These are phyloP conservation scores for Phytophthora quininea DNA, from an alignment of 352 stramenopile genomes.

Conservation along the genomic window DNA sequence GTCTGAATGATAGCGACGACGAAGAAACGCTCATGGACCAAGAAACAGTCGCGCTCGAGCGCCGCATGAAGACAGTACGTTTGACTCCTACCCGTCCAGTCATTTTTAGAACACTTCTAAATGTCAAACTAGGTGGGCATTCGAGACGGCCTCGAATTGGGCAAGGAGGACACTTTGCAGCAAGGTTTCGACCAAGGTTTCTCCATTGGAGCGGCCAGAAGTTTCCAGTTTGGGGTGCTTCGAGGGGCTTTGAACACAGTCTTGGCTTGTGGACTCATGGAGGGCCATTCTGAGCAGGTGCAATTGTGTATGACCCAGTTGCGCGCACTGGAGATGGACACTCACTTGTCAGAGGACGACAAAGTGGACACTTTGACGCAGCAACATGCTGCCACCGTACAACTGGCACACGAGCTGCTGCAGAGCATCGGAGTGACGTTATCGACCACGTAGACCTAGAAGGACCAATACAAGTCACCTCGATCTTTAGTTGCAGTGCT, in stretches of 20 bases:
- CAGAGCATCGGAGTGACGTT: slow-evolving; percentile 20
- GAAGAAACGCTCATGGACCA: slow-evolving; percentile 47
- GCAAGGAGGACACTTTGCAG: slow-evolving; percentile 76
- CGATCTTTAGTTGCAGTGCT: not conserved
- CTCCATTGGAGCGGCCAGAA: slow-evolving; percentile 30
- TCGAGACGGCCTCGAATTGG: slow-evolving; percentile 69
- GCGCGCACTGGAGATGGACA: slow-evolving; percentile 32
- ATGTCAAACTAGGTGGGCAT: slow-evolving; percentile 55
- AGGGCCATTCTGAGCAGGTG: slow-evolving; percentile 2
- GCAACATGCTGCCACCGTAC: slow-evolving; percentile 5
- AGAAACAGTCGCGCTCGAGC: slow-evolving; percentile 61
- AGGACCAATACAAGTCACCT: not conserved
- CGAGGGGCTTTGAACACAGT: slow-evolving; percentile 54
- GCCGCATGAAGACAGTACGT: slow-evolving; percentile 64
- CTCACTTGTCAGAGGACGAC: slow-evolving; percentile 5
- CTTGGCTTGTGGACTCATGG: slow-evolving; percentile 29
- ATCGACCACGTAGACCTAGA: slow-evolving; percentile 9
- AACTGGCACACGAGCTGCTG: slow-evolving; percentile 21
- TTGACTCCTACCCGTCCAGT: not conserved
- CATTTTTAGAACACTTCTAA: slow-evolving; percentile 11
- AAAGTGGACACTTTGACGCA: slow-evolving; percentile 10
- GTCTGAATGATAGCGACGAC: slow-evolving; percentile 63
- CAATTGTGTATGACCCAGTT: slow-evolving; percentile 21
- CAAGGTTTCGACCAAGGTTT: slow-evolving; percentile 75
- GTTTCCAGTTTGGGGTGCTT: slow-evolving; percentile 52